Percentiles rank a stretch among this genome's conserved stretches.
Conservation (phyloP, 75 land plant species). For the Pseudotsuga menziesii region DNA sequence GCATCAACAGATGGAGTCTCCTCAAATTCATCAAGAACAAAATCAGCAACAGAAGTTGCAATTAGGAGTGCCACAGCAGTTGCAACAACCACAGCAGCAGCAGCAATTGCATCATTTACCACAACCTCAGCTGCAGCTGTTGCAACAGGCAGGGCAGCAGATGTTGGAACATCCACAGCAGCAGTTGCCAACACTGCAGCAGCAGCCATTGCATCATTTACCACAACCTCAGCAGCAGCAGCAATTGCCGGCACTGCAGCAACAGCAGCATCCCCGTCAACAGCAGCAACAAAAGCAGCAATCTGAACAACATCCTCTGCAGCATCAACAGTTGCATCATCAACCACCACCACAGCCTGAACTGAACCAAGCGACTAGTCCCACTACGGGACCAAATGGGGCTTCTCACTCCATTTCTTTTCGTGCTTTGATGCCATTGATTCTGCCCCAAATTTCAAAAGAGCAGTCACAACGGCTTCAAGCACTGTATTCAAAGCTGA, state of each 20-base stretch:
- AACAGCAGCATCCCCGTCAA: not conserved
- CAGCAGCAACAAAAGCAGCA: not conserved
- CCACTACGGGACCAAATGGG: constrained; percentile 22
- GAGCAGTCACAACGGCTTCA: too few relatives aligned
- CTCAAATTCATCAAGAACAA: constrained; percentile 9
- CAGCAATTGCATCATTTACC: not conserved
- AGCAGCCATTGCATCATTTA: too few relatives aligned
- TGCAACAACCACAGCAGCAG: too few relatives aligned
- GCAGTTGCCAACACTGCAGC: too few relatives aligned
- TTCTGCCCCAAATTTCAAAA: too few relatives aligned
- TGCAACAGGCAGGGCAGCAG: constrained; percentile 1
- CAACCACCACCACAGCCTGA: constrained; percentile 15
- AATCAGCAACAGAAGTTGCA: constrained; percentile 15
- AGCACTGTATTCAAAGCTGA: too few relatives aligned
- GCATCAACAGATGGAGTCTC: constrained; percentile 2
- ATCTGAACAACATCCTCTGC: not conserved
- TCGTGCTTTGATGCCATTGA: constrained; percentile 61
- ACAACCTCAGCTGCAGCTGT: not conserved
- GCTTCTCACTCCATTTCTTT: constrained; percentile 50
- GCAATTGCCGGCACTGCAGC: constrained; percentile 8
- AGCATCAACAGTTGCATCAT: not conserved
- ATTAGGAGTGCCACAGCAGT: too few relatives aligned
- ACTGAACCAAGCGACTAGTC: constrained; percentile 19
- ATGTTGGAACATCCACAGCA: constrained; percentile 4
- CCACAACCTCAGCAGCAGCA: too few relatives aligned